Conservation (phyloP, 495 filamentous ascomycete genomes). For the Poronia punctata region DNA sequence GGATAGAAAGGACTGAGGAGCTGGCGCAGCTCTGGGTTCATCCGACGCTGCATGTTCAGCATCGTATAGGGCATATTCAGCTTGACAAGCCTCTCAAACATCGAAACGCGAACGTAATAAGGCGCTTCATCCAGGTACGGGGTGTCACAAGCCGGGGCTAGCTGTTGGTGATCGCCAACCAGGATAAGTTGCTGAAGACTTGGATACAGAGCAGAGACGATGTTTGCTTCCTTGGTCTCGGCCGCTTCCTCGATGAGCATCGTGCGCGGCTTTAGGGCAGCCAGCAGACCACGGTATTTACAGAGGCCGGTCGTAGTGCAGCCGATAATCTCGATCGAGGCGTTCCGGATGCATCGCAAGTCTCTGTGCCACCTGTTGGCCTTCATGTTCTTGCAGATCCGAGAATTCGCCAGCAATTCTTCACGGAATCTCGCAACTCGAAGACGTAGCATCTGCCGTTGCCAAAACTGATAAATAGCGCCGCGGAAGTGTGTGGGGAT, state of each 20-base stretch:
- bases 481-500: conserved; percentile 28
- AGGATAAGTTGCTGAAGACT: conserved; percentile 48
- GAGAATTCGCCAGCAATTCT: conserved; percentile 20
- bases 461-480: conserved; percentile 35
- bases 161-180: conserved; percentile 51
- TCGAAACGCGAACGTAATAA: conserved; percentile 40
- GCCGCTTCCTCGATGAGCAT: conserved; percentile 54
- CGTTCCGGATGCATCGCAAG: conserved; percentile 17
- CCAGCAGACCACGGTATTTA: conserved; percentile 73
- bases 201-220: conserved; percentile 47
- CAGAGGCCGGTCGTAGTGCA: conserved; percentile 66
- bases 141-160: conserved; percentile 42
- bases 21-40: conserved; percentile 60
- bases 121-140: conserved; percentile 71
- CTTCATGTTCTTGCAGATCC: conserved; percentile 28
- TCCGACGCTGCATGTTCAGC: conserved; percentile 63
- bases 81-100: conserved; percentile 58
- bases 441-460: conserved; percentile 23
- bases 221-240: conserved; percentile 50
- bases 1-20: conserved; percentile 61
- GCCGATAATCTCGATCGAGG: conserved; percentile 37
- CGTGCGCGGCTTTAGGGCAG: conserved; percentile 57
- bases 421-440: conserved; percentile 17
- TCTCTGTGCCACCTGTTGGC: conserved; percentile 26
- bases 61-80: conserved; percentile 58